These are phyloP conservation scores for Eucommia ulmoides DNA, from an alignment of 257 asterid genomes.

Conservation along the genomic window DNA sequence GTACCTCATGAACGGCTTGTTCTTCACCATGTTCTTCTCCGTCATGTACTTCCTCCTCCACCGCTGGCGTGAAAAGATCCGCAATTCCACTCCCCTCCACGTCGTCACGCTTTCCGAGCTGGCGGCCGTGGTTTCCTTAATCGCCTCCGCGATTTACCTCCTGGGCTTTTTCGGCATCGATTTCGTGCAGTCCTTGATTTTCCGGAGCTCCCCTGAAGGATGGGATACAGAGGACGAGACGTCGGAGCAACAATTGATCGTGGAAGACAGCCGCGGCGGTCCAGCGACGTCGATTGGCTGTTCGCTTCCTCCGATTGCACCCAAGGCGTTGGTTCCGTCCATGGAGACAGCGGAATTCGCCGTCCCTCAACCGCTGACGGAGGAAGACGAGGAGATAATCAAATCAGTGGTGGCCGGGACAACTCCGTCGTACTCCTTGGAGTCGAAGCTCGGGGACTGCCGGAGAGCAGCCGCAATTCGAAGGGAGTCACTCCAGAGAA, in stretches of 20 bases:
- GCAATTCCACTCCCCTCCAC: neutral
- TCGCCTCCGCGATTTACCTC: neutral
- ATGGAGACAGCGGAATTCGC: neutral
- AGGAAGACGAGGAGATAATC: neutral
- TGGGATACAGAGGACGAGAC: neutral
- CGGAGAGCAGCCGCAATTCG: neutral
- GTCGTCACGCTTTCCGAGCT: neutral
- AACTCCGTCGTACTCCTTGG: neutral
- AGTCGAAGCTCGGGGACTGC: neutral
- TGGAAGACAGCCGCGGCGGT: neutral
- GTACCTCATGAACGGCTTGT: neutral
- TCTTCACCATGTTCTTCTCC: neutral
- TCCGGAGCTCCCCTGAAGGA: neutral
- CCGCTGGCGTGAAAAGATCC: neutral
- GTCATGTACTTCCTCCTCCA: neutral
- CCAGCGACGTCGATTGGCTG: neutral
- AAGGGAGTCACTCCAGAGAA: neutral
- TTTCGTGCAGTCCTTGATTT: neutral
- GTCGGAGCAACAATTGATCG: neutral
- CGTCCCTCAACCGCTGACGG: neutral
- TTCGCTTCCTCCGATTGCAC: neutral
- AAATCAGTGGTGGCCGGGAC: neutral
- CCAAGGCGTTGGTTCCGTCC: neutral
- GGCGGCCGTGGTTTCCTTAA: neutral
- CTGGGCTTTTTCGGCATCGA: neutral